Evolutionary conservation across 2,329 filamentous ascomycete species (phyloP), one percentile per base, ranked within the genome.

Genomic region (Capronia americana): DNA sequence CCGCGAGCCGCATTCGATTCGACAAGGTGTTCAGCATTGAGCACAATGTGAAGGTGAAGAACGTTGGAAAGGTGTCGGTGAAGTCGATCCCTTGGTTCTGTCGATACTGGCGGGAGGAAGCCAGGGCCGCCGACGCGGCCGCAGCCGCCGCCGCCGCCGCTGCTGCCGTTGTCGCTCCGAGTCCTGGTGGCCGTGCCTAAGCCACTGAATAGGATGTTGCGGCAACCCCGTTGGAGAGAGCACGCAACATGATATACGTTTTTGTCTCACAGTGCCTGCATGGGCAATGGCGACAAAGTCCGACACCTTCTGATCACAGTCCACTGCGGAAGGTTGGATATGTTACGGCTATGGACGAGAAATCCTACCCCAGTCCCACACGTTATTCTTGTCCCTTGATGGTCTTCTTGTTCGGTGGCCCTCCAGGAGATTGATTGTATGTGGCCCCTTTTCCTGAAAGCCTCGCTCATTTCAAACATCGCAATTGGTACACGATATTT

Each of bases 11-110:
- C 1, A 64, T 83, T 4, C 78, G 80, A 11, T 81, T 80, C 41
- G 76, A 75, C 1, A 80, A 81, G 14, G 68, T 78, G 0, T 77
- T 80, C 68, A 79, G 77, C 0, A 76, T 82, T 12, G 77, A 82
- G 61, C 77, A 80, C 61, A 81, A 82, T 60, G 71, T 80, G 44
- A 81, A 78, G 59, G 78, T 80, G 1, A 77, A 77, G 23, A 73
- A 79, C 0, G 69, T 82, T 4, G 80, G 81, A 0, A 67, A 64
- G 11, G 74, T 82, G 2, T 70, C 69, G 4, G 17, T 61, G 1
- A n/a, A 59, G 3, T 76, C 77, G 6, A 72, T 78, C 63, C 30
- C 66, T 1, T 69, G 53, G 23, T 74, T 77, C 41, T 17, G 26
- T 2, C 55, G 34, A 1, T 75, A 75, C 62, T 71, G 62, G 58